A percentile compares a stretch with the other conserved stretches of the same genome.
Conservation (phyloP, 2,329 filamentous ascomycete species). For the Beauveria bassiana region DNA sequence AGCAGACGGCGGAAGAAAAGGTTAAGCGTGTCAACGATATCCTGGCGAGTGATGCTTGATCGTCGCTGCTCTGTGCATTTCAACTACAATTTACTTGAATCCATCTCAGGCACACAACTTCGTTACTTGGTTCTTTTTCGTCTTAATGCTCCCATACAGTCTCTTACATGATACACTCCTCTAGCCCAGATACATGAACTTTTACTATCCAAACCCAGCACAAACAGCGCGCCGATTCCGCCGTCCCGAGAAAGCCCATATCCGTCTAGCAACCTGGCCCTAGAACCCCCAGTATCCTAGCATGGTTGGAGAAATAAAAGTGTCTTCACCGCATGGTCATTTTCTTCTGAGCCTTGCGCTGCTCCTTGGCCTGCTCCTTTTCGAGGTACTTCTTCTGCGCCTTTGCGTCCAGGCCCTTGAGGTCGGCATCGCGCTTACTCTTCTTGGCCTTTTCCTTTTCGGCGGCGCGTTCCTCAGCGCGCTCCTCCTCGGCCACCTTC, state of each 20-base stretch:
- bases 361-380: conserved; percentile 69
- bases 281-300: neutral
- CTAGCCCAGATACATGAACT: conserved; percentile 1
- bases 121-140: neutral
- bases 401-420: conserved; percentile 69
- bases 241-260: neutral
- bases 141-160: neutral
- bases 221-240: neutral
- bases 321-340: conserved; percentile 35
- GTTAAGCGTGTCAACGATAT: conserved; percentile 53
- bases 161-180: neutral
- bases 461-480: conserved; percentile 66
- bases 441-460: conserved; percentile 75
- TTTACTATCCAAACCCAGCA: neutral
- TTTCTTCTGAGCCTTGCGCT: conserved; percentile 48
- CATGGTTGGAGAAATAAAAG: neutral
- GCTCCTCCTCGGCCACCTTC: conserved; percentile 69
- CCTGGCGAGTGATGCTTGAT: conserved; percentile 25
- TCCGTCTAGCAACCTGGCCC: neutral
- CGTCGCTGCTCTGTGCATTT: neutral
- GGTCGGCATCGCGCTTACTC: conserved; percentile 78
- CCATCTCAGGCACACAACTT: neutral
- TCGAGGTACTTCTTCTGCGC: conserved; percentile 81
- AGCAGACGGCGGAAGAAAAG: conserved; percentile 74
- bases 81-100: too few species aligned